These are phyloP conservation scores for Blastocystis sp. DNA, from an alignment of 352 stramenopile species.

Conservation along the genomic window DNA sequence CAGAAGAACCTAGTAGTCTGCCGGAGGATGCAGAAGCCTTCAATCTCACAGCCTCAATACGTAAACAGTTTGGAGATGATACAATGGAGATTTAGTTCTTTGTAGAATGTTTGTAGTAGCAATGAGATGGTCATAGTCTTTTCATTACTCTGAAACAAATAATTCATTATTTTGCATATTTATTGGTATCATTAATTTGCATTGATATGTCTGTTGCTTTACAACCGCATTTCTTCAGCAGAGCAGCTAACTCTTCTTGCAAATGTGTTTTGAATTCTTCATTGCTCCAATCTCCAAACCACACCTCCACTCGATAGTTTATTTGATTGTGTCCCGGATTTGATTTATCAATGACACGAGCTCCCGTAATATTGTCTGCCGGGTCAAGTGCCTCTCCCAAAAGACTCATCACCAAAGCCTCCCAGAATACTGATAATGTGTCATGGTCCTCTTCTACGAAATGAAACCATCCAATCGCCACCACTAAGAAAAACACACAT, in stretches of 20 bases:
- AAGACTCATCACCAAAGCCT: conserved; percentile 76
- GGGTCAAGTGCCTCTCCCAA: conserved; percentile 78
- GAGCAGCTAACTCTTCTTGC: neutral
- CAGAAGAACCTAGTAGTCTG: neutral
- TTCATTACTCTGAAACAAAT: neutral
- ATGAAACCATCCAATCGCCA: neutral
- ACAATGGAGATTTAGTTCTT: conserved; percentile 30
- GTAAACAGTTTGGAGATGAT: neutral
- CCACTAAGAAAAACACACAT: conserved; percentile 40
- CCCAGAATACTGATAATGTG: conserved; percentile 76
- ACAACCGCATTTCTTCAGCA: conserved; percentile 32
- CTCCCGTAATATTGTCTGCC: conserved; percentile 76
- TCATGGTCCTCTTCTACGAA: conserved; percentile 69
- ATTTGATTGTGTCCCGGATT: conserved; percentile 47
- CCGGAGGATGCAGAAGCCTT: neutral
- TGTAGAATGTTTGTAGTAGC: neutral
- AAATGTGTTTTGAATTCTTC: conserved; percentile 41
- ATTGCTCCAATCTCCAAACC: conserved; percentile 55
- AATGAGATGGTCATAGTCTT: too few species aligned
- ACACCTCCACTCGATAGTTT: conserved; percentile 53
- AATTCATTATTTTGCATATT: neutral
- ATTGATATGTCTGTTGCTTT: neutral
- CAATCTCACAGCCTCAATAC: neutral
- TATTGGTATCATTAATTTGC: conserved; percentile 9
- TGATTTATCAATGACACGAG: conserved; percentile 77